Evolutionary conservation across 805 yeast genomes (phyloP), one percentile per base, ranked within the genome.

Genomic region (Yamadazyma endophytica): DNA sequence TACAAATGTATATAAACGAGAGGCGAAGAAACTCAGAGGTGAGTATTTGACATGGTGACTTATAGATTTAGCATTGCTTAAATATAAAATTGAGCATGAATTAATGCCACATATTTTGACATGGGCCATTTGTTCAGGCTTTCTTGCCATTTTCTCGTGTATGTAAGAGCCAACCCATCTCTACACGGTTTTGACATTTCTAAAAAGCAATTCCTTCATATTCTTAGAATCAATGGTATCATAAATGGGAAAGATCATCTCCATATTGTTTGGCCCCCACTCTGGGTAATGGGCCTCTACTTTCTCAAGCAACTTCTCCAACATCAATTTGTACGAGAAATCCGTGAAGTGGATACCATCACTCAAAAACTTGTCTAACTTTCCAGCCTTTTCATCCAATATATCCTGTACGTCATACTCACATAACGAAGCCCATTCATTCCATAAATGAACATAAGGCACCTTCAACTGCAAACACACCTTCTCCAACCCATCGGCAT

Each of bases 311-410:
- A 79, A 39, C 25, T 59, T 71, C n/a, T 68, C 54, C 39, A 52
- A 77, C 39, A 71, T 54, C 6, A 79, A 29, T 33, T 58, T 50
- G 53, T 81, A 82, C 0, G 77, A 80, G 18, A 54, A 48, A 0
- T 75, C 74, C 2, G 72, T 60, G 50, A 61, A 82, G 52, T 82
- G 89, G 25, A 82, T 50, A 4, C 88, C 88, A 42, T 73, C 78
- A 58, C 34, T 7, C 2, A 49, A 16, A n/a, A 33, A 28, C 9
- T 42, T 45, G 1, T 36, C 24, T 34, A 52, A 39, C 13, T 24
- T 15, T 8, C 32, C 29, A 14, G 29, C 34, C 2, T 33, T 22
- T 37, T 73, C 80, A 9, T 49, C 39, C 9, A 75, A 46, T 6
- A 74, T 43, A 2, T 64, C 61, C 5, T 67, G 67, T 3, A 56